phyloP scores from a whole-genome alignment of 257 asterid genomes.

The Solanum stenotomum region DNA sequence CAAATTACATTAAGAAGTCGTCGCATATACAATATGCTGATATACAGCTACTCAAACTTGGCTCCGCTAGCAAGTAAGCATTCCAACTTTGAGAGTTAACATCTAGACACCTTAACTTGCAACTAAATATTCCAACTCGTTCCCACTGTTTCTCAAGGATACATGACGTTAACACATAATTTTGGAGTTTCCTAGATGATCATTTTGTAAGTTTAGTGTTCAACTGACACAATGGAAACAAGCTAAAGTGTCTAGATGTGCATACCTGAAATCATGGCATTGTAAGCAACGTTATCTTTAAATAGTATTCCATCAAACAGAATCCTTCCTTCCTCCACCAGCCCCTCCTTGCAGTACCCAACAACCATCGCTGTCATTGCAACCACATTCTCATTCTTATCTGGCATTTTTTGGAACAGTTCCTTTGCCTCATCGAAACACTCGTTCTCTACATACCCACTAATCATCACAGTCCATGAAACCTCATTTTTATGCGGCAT shows the following conservation, averaged over 20 bases:
- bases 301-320: not conserved
- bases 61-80: not conserved
- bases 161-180: not conserved
- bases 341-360: constrained; percentile 8
- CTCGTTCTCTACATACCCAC: constrained; percentile 4
- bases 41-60: not conserved
- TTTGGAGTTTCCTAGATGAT: not conserved
- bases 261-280: constrained; percentile 8
- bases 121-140: too few relatives aligned
- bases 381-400: constrained; percentile 4
- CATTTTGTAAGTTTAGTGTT: not conserved
- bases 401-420: constrained; percentile 2
- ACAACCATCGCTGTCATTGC: constrained; percentile 1
- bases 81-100: not conserved
- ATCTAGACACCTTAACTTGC: not conserved
- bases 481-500: constrained; percentile 4
- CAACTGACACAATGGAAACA: not conserved
- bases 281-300: constrained; percentile 5
- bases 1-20: not conserved
- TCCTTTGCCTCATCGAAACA: constrained; percentile 8
- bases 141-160: not conserved
- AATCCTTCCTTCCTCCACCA: constrained; percentile 1
- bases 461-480: constrained; percentile 13
- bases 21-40: not conserved
- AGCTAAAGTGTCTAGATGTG: not conserved